phyloP scores from a whole-genome alignment of 306 rosid species.

The Amphicarpaea edgeworthii region DNA sequence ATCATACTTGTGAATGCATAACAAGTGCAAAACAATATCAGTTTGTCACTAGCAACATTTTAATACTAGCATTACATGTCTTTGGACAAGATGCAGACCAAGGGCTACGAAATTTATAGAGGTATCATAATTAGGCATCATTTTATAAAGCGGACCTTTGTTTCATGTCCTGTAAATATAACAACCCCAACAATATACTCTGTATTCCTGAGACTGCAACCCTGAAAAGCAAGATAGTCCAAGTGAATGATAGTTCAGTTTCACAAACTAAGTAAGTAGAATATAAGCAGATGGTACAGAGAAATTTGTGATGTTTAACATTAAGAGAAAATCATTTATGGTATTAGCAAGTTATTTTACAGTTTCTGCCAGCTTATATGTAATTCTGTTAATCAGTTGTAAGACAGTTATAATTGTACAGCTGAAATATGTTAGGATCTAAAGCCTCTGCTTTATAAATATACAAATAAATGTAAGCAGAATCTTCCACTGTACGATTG shows the following conservation, averaged over 20 bases:
- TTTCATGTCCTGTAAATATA: constrained; percentile 94
- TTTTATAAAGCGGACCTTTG: constrained; percentile 73
- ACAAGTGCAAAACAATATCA: constrained; percentile 11
- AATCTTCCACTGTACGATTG: background rate
- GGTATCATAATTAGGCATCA: constrained; percentile 23
- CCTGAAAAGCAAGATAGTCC: constrained; percentile 63
- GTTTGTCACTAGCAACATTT: constrained; percentile 12
- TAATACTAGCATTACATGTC: constrained; percentile 12
- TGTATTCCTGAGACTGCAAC: constrained; percentile 98
- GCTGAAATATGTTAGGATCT: background rate
- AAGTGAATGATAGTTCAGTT: constrained; percentile 37
- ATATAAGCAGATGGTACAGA: constrained; percentile 25
- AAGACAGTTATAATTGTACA: background rate
- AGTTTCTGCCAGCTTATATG: background rate
- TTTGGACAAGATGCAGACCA: constrained; percentile 11
- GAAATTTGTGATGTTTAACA: constrained; percentile 9
- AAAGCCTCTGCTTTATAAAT: background rate
- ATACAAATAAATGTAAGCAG: background rate
- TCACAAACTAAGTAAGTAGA: constrained; percentile 22
- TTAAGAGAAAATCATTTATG: background rate
- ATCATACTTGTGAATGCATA: constrained; percentile 18
- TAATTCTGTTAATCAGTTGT: background rate
- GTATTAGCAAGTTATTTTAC: background rate
- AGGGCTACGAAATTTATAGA: background rate
- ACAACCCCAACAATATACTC: constrained; percentile 91